Percentiles rank a stretch among this genome's conserved stretches.
Conservation (phyloP, 208 protist genomes). For the Acanthamoeba healyi region DNA sequence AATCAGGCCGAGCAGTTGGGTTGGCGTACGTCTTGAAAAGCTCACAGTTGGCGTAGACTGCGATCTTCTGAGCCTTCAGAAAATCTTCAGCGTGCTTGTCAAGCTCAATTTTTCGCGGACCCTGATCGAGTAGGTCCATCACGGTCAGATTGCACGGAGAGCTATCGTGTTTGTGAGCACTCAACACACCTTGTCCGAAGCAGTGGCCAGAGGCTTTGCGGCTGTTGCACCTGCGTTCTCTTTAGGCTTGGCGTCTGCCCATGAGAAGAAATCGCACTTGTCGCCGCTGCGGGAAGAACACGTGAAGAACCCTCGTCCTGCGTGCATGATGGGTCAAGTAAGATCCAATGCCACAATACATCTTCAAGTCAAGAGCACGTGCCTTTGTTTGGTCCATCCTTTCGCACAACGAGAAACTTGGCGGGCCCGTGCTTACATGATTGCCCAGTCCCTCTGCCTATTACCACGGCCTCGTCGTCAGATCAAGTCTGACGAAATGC, state of each 20-base stretch:
- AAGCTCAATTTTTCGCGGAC: slow-evolving; percentile 56
- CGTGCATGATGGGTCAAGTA: not conserved
- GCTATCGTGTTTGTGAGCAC: too few relatives aligned
- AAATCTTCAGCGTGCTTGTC: slow-evolving; percentile 56
- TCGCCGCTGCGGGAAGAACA: not conserved
- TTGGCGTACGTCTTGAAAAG: slow-evolving; percentile 60
- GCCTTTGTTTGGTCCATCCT: slow-evolving; percentile 70
- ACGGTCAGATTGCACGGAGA: too few relatives aligned
- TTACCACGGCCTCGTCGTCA: not conserved
- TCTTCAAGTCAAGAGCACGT: too few relatives aligned
- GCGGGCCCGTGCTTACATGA: slow-evolving; percentile 56
- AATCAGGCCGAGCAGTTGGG: too few relatives aligned
- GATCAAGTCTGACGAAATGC: not conserved
- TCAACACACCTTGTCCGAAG: too few relatives aligned
- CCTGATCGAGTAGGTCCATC: slow-evolving; percentile 17
- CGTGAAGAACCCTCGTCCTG: slow-evolving; percentile 52
- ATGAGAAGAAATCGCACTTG: slow-evolving; percentile 73
- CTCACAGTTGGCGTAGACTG: slow-evolving; percentile 62
- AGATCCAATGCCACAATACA: not conserved
- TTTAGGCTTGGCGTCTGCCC: slow-evolving; percentile 54
- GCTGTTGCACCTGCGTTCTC: not conserved
- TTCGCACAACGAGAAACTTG: not conserved
- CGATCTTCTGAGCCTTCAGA: slow-evolving; percentile 35
- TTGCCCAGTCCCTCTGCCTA: not conserved
- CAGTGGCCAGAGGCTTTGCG: not conserved